A percentile compares a stretch with the other conserved stretches of the same genome.
These are phyloP conservation scores for Cylindrodendrum hubeiense DNA, from an alignment of 2,329 filamentous ascomycete species.

Conservation along the genomic window DNA sequence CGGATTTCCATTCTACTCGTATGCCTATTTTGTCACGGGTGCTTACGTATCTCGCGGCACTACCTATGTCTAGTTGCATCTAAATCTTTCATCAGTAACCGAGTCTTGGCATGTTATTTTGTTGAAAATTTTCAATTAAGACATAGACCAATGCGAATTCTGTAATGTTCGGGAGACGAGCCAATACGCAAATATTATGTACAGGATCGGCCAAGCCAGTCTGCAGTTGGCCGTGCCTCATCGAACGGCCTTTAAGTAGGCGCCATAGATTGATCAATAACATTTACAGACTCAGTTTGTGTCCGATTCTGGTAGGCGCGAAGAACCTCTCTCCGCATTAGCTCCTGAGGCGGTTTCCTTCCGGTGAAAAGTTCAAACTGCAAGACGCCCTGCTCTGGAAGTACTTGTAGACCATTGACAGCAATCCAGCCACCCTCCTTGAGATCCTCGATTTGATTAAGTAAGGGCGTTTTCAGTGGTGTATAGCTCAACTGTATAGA, in stretches of 20 bases:
- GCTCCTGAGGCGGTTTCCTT: constrained; percentile 65
- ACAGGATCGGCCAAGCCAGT: too few relatives aligned
- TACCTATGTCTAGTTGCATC: too few relatives aligned
- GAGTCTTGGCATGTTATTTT: too few relatives aligned
- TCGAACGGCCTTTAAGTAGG: neutral
- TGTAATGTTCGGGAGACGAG: too few relatives aligned
- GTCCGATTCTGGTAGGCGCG: constrained; percentile 6
- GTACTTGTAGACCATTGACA: constrained; percentile 69
- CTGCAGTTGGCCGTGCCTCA: neutral
- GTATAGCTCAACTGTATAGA: constrained; percentile 18
- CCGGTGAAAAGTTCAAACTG: constrained; percentile 74
- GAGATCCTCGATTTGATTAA: constrained; percentile 64
- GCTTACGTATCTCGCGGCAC: too few relatives aligned
- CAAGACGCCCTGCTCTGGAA: constrained; percentile 71
- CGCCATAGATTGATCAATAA: neutral
- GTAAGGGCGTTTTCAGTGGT: constrained; percentile 53
- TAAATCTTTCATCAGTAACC: too few relatives aligned
- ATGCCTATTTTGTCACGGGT: too few relatives aligned
- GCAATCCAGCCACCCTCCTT: constrained; percentile 66
- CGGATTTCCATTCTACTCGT: too few relatives aligned
- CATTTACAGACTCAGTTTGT: neutral
- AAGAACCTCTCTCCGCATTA: constrained; percentile 56
- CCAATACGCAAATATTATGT: too few relatives aligned
- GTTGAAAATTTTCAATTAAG: too few relatives aligned
- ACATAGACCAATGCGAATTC: too few relatives aligned